Evolutionary conservation across 2,329 filamentous ascomycete genomes (phyloP).

Genomic region (Colletotrichum sp.): DNA sequence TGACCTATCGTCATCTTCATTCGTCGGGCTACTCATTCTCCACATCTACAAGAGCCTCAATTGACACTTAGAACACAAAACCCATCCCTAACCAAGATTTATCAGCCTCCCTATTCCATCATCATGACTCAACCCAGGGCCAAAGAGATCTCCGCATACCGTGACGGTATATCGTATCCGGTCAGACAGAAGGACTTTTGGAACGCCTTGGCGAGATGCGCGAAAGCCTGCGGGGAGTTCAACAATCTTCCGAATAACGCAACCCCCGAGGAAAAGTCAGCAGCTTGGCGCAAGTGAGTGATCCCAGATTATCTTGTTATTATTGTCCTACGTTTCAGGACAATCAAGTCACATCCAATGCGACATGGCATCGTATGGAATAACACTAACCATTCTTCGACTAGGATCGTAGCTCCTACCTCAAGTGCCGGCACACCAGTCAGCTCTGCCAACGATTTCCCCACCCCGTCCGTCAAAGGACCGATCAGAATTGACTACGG

Average conservation of each 20-base stretch:
- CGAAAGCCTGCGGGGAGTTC: neutral
- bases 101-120: neutral
- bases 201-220: neutral
- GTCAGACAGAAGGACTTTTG: neutral
- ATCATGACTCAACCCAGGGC: neutral
- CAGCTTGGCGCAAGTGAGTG: constrained; percentile 2
- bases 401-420: neutral
- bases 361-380: rapidly evolving
- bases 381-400: neutral
- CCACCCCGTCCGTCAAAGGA: constrained; percentile 26
- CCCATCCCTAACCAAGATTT: neutral
- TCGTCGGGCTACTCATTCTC: neutral
- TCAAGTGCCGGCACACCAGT: neutral
- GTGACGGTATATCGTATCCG: neutral
- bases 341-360: neutral
- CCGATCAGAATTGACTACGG: constrained; percentile 38
- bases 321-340: neutral
- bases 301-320: neutral
- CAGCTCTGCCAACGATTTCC: neutral
- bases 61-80: neutral
- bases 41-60: neutral
- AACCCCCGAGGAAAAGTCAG: neutral
- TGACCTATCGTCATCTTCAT: neutral
- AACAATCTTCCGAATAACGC: neutral
- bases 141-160: neutral